Evolutionary conservation across 192 early-diverging fungal species (phyloP).

Genomic region (Physocladia obscura): DNA sequence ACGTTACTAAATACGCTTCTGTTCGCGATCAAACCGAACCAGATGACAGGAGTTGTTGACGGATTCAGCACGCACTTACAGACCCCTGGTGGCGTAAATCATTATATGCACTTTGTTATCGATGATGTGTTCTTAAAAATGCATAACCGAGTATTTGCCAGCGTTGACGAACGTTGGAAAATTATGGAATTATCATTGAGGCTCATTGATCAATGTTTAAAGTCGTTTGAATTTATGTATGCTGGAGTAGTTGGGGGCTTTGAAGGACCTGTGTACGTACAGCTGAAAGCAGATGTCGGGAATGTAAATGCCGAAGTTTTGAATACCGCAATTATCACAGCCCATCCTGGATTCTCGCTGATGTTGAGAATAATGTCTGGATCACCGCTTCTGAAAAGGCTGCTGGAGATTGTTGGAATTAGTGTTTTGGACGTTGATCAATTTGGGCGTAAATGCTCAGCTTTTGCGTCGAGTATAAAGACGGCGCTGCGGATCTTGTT

Average conservation of each 20-base stretch:
- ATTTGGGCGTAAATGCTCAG: slow-evolving; percentile 15
- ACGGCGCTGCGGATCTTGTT: slow-evolving; percentile 40
- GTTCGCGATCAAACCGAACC: slow-evolving; percentile 22
- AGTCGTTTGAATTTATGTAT: slow-evolving; percentile 66
- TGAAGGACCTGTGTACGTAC: not conserved
- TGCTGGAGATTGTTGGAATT: slow-evolving; percentile 70
- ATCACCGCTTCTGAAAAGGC: slow-evolving; percentile 62
- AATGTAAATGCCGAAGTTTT: slow-evolving; percentile 22
- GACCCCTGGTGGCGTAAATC: slow-evolving; percentile 15
- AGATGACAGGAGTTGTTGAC: slow-evolving; percentile 1
- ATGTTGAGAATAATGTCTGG: slow-evolving; percentile 73
- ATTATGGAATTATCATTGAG: slow-evolving; percentile 71
- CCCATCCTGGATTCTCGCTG: slow-evolving; percentile 87
- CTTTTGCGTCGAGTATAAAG: slow-evolving; percentile 30
- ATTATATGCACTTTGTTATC: slow-evolving; percentile 79
- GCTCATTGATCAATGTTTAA: slow-evolving; percentile 77
- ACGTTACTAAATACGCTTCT: slow-evolving; percentile 66
- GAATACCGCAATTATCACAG: slow-evolving; percentile 43
- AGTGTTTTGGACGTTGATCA: slow-evolving; percentile 64
- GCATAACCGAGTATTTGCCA: slow-evolving; percentile 62
- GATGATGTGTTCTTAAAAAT: slow-evolving; percentile 84
- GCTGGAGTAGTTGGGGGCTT: not conserved
- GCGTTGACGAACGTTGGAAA: slow-evolving; percentile 73
- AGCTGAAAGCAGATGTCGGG: slow-evolving; percentile 1
- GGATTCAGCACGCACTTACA: slow-evolving; percentile 14